Evolutionary conservation across 2,329 filamentous ascomycete species (phyloP).

Genomic region (Xylariales sp.): DNA sequence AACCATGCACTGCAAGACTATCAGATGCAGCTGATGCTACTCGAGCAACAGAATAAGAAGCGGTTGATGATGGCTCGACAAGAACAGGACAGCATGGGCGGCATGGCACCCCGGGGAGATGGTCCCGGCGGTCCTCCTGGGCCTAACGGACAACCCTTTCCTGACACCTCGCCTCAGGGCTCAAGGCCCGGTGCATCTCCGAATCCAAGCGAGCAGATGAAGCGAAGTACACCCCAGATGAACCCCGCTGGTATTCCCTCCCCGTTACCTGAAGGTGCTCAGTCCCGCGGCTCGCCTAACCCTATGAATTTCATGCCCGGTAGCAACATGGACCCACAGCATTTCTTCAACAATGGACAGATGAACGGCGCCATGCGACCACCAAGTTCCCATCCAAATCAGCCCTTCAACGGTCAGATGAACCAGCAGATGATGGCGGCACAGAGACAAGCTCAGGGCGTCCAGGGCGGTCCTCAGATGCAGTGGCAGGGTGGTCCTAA

Average conservation of each 20-base stretch:
- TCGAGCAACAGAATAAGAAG: constrained; percentile 87
- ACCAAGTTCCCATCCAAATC: constrained; percentile 61
- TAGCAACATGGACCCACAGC: constrained; percentile 55
- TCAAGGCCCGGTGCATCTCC: constrained; percentile 68
- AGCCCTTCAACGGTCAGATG: constrained; percentile 50
- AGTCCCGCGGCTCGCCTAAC: constrained; percentile 62
- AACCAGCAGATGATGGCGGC: constrained; percentile 58
- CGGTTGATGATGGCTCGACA: constrained; percentile 77
- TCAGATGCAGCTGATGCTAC: constrained; percentile 83
- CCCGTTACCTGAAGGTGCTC: constrained; percentile 63
- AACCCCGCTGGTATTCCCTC: constrained; percentile 64
- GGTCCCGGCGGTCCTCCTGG: constrained; percentile 48
- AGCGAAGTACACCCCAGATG: constrained; percentile 72
- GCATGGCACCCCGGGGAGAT: constrained; percentile 42
- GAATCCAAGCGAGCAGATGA: constrained; percentile 74
- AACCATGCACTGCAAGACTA: constrained; percentile 84
- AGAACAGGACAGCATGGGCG: constrained; percentile 64
- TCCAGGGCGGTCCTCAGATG: constrained; percentile 38
- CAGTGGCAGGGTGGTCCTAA: constrained; percentile 40
- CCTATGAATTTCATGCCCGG: constrained; percentile 59
- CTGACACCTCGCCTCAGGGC: constrained; percentile 65
- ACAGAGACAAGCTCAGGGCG: constrained; percentile 29
- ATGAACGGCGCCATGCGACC: constrained; percentile 63
- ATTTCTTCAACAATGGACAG: constrained; percentile 51
- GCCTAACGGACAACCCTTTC: constrained; percentile 59